Conservation (phyloP, 768 basidiomycete genomes). For the Suillus decipiens region DNA sequence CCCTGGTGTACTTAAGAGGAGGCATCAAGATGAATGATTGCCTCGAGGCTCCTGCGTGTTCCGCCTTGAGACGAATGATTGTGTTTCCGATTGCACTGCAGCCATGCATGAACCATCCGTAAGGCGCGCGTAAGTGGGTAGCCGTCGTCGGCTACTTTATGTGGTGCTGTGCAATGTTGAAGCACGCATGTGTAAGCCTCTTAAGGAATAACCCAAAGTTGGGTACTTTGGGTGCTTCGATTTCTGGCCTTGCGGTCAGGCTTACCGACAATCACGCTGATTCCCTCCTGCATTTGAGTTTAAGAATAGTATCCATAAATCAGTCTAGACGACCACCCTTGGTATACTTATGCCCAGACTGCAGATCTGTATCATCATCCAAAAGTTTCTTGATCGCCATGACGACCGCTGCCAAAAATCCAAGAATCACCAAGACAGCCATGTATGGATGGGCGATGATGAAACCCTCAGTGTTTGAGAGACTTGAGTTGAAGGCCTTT, state of each 20-base stretch:
- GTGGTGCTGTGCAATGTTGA: not conserved
- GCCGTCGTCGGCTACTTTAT: not conserved
- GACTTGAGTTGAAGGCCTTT: conserved; percentile 19
- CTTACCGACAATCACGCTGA: not conserved
- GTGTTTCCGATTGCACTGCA: not conserved
- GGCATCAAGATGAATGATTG: not conserved
- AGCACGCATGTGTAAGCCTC: too few relatives aligned
- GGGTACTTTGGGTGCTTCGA: not conserved
- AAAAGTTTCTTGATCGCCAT: conserved; percentile 20
- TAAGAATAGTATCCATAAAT: conserved; percentile 4
- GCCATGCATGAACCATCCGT: not conserved
- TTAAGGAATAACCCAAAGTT: not conserved
- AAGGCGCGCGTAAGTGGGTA: not conserved
- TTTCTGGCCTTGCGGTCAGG: not conserved
- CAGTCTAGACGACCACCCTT: conserved; percentile 28
- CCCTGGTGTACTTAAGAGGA: not conserved
- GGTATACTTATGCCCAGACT: conserved; percentile 17
- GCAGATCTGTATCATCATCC: conserved; percentile 20
- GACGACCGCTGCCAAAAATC: conserved; percentile 11
- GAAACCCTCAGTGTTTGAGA: conserved; percentile 13
- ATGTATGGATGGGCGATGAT: conserved; percentile 26
- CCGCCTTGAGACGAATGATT: not conserved
- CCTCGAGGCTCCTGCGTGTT: conserved; percentile 3
- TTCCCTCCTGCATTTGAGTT: not conserved
- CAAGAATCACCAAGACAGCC: conserved; percentile 12